These are phyloP conservation scores for Solanum arcanum DNA, from an alignment of 257 asterid species.

Conservation along the genomic window DNA sequence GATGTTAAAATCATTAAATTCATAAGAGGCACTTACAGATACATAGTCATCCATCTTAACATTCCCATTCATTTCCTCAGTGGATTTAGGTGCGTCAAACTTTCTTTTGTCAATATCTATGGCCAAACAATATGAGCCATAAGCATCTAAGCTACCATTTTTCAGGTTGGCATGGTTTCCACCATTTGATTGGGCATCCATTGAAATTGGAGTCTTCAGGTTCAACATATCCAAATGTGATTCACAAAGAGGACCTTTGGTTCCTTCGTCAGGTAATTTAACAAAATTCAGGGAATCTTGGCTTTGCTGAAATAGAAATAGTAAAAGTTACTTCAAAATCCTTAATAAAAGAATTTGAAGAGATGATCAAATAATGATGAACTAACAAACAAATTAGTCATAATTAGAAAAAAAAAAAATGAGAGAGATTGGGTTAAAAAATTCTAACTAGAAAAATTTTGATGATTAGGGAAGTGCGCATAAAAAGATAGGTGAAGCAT, in stretches of 20 bases:
- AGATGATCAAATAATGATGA: not conserved
- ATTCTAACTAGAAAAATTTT: not conserved
- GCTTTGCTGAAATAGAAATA: conserved; percentile 6
- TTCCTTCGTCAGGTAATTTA: conserved; percentile 3
- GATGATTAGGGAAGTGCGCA: not conserved
- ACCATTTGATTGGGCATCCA: conserved; percentile 26
- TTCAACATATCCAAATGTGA: not conserved
- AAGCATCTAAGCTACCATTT: conserved; percentile 30
- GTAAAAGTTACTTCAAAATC: not conserved
- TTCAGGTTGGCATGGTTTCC: conserved; percentile 26
- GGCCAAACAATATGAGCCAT: conserved; percentile 28
- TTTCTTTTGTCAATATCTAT: conserved; percentile 65
- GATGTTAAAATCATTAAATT: not conserved
- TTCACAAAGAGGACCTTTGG: conserved; percentile 5
- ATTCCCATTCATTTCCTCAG: conserved; percentile 27
- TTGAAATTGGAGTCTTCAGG: conserved; percentile 27
- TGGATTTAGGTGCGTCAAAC: conserved; percentile 29
- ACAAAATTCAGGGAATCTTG: conserved; percentile 9
- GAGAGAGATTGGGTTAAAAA: not conserved
- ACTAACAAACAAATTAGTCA: not conserved
- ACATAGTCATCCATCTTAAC: conserved; percentile 48
- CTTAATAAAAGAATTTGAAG: not conserved
- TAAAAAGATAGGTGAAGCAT: not conserved
- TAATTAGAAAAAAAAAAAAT: not conserved
- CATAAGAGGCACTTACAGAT: conserved; percentile 32